Conservation (phyloP, 139 green algal genomes). For the Closterium sp. region DNA sequence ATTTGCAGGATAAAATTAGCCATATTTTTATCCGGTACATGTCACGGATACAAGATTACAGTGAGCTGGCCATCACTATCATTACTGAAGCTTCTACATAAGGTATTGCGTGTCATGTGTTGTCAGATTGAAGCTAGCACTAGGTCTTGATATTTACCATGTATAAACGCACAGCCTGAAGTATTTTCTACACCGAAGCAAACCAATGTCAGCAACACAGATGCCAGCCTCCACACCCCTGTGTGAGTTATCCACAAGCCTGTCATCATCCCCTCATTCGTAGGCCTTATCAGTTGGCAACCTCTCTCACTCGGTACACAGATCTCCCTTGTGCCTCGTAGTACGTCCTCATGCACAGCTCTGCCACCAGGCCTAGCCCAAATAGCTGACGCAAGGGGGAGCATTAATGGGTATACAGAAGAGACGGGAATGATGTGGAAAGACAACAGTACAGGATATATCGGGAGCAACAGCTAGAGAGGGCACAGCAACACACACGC, state of each 20-base stretch:
- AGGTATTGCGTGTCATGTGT: too few relatives aligned
- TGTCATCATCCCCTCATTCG: background rate
- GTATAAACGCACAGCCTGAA: background rate
- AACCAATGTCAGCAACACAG: background rate
- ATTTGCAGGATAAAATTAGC: too few relatives aligned
- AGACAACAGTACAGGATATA: too few relatives aligned
- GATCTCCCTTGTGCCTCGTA: slow-evolving; percentile 35
- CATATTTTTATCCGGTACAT: too few relatives aligned
- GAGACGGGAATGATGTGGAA: background rate
- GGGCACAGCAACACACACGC: background rate
- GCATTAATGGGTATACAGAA: background rate
- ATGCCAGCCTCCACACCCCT: too few relatives aligned
- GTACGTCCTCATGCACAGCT: slow-evolving; percentile 47
- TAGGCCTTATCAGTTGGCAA: slow-evolving; percentile 18
- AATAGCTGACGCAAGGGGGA: slow-evolving; percentile 1
- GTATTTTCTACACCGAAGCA: background rate
- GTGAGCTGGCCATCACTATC: too few relatives aligned
- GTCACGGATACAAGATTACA: too few relatives aligned
- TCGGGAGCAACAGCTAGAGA: background rate
- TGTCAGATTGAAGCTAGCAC: too few relatives aligned
- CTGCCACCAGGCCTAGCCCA: slow-evolving; percentile 31
- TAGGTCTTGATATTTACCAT: too few relatives aligned
- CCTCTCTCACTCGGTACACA: slow-evolving; percentile 40
- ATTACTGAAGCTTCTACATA: too few relatives aligned
- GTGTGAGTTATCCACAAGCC: too few relatives aligned